A percentile compares a stretch with the other conserved stretches of the same genome.
Evolutionary conservation across 2,329 filamentous ascomycete species (phyloP).

Genomic region (Teratosphaeria nubilosa): DNA sequence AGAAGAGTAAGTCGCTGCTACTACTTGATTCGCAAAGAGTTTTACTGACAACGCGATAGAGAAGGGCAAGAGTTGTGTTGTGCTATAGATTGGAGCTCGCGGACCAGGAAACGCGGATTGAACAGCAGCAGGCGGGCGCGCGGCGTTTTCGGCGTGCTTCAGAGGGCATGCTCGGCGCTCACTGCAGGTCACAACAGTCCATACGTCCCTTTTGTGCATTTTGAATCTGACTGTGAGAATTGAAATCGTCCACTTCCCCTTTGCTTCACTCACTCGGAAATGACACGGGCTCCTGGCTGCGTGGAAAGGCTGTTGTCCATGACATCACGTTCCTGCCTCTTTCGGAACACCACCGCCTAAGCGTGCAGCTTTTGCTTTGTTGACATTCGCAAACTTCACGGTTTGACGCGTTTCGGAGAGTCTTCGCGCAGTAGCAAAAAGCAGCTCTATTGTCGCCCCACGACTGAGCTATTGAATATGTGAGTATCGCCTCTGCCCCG

Average conservation of each 20-base stretch:
- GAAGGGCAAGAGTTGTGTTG: constrained; percentile 25
- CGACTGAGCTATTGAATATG: neutral
- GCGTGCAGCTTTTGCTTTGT: neutral
- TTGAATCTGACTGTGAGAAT: neutral
- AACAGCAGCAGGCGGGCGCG: neutral
- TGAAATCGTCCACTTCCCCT: neutral
- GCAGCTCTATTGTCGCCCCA: neutral
- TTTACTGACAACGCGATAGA: constrained; percentile 9
- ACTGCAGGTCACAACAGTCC: constrained; percentile 1
- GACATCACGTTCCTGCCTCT: constrained; percentile 3
- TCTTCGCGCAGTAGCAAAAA: neutral
- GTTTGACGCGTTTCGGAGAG: neutral
- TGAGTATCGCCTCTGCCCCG: neutral
- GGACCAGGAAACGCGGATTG: neutral
- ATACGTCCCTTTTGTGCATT: neutral
- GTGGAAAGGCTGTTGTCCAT: neutral
- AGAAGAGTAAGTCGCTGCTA: constrained; percentile 16
- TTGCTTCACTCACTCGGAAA: neutral
- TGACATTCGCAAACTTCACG: constrained; percentile 1
- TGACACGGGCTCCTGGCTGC: neutral
- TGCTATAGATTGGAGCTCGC: constrained; percentile 16
- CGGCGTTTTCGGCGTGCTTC: constrained; percentile 2
- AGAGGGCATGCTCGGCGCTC: neutral
- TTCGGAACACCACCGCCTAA: neutral
- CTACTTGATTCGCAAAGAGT: neutral